Base-by-base conservation (phyloP, 2,329 filamentous ascomycete species). In the Aureobasidium sp. region DNA sequence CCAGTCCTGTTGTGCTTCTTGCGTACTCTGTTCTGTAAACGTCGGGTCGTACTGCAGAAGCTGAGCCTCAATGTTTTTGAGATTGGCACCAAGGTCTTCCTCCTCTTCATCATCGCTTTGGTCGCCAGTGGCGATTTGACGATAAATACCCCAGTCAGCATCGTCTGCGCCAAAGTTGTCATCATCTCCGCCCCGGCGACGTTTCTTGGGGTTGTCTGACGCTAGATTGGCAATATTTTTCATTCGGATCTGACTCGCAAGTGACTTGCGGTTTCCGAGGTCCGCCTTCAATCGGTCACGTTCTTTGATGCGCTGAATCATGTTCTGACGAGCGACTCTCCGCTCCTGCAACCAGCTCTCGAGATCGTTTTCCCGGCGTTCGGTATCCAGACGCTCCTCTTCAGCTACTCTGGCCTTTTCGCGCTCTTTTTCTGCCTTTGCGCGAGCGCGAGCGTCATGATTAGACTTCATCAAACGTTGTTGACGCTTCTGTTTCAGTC, bases 161-260 rank as follows among this genome's bases (percentile, higher is more conserved):
- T 98, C 93, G 68, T 98, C 91, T 45, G 90, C 90, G 54, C 93
- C 93, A 65, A 98, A 98, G 56, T 88, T 90, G 66, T 98, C 93
- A 63, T 98, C 93, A 65, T 97, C 91, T 3, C 85, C 88, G 6
- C 89, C 90, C 16, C 90, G 83, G 12, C 89, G 78, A 54, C 91
- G 81, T 70, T 95, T 94, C 6, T 71, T 72, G 0, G 91, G 90
- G 5, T 81, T 84, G 68, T 98, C 93, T 0, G 91, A 90, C 3
- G 93, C 93, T 1, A 98, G 83, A 64, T 95, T 96, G 56, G 93
- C 93, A 55, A 98, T 90, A 47, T 85, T 91, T 73, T 97, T 97
- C 93, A 98, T 98, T 58, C 93, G 87, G 71, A 95, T 94, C 69
- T 97, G 91, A 54, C 87, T 93, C 7, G 93, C 93, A 17, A 96